A percentile compares a stretch with the other conserved stretches of the same genome.
These are phyloP conservation scores for Aspergillus diversus DNA, from an alignment of 495 filamentous ascomycete species.

Conservation along the genomic window DNA sequence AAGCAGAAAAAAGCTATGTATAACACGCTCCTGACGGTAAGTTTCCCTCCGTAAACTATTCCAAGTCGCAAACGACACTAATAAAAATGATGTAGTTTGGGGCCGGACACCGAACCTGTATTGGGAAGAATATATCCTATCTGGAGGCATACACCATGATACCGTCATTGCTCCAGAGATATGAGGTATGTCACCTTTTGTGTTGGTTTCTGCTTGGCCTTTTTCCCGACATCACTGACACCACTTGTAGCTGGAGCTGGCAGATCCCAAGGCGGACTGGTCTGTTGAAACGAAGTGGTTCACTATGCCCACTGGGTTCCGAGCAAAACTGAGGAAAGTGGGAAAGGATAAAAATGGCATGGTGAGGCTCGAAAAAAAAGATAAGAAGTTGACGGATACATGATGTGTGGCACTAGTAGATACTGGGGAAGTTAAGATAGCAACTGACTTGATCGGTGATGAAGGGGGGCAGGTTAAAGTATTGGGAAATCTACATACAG, in stretches of 20 bases:
- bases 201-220: too few species aligned
- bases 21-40: conserved; percentile 27
- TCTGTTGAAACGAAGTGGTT: not conserved
- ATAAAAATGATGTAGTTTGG: conserved; percentile 27
- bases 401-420: too few species aligned
- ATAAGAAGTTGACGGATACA: too few species aligned
- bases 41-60: conserved; percentile 6
- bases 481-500: too few species aligned
- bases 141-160: conserved; percentile 35
- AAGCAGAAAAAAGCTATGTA: conserved; percentile 20
- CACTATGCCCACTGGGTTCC: not conserved
- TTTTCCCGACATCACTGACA: not conserved
- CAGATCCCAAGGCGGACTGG: not conserved
- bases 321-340: not conserved
- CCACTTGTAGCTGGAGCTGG: not conserved
- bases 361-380: too few species aligned
- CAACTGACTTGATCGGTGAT: too few species aligned
- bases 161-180: conserved; percentile 7
- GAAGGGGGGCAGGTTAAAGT: too few species aligned
- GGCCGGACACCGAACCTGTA: conserved; percentile 29
- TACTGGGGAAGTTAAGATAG: too few species aligned
- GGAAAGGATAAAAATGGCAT: too few species aligned
- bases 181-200: conserved; percentile 5
- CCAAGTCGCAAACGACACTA: not conserved
- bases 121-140: conserved; percentile 29